A percentile compares a stretch with the other conserved stretches of the same genome.
phyloP scores from a whole-genome alignment of 2,329 filamentous ascomycete genomes.

The Colletotrichum sp. region DNA sequence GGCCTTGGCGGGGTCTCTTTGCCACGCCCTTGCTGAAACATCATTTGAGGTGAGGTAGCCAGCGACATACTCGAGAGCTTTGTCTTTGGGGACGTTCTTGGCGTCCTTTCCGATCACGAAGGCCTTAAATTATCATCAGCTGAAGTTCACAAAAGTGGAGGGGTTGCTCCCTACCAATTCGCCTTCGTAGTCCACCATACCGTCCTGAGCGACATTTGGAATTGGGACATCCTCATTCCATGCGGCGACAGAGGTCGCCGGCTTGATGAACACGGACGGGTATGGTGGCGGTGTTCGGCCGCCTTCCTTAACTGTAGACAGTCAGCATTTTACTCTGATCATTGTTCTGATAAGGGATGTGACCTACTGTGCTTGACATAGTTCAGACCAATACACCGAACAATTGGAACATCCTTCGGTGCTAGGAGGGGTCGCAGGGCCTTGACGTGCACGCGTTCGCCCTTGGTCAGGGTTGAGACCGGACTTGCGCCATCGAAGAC shows the following conservation, averaged over 20 bases:
- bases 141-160: no score
- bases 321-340: background rate
- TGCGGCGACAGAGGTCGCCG: constrained; percentile 40
- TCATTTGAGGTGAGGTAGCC: constrained; percentile 55
- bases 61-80: constrained; percentile 52
- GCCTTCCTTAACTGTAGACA: constrained; percentile 50
- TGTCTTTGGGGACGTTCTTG: constrained; percentile 50
- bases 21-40: constrained; percentile 57
- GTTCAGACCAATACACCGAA: constrained; percentile 40
- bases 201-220: constrained; percentile 50
- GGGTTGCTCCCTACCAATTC: constrained; percentile 27
- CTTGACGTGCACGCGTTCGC: constrained; percentile 34
- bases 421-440: constrained; percentile 32
- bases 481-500: constrained; percentile 33
- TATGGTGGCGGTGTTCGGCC: constrained; percentile 55
- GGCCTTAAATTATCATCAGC: constrained; percentile 25
- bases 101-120: constrained; percentile 59
- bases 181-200: constrained; percentile 54
- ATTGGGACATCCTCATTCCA: constrained; percentile 44
- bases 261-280: constrained; percentile 58
- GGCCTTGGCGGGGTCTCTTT: constrained; percentile 52
- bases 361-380: constrained; percentile 39
- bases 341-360: background rate
- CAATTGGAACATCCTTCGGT: constrained; percentile 36
- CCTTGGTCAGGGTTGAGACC: constrained; percentile 25